Percentiles rank a stretch among this genome's conserved stretches.
Evolutionary conservation across 345 rosid species (phyloP).

Genomic region (Citrus glauca): DNA sequence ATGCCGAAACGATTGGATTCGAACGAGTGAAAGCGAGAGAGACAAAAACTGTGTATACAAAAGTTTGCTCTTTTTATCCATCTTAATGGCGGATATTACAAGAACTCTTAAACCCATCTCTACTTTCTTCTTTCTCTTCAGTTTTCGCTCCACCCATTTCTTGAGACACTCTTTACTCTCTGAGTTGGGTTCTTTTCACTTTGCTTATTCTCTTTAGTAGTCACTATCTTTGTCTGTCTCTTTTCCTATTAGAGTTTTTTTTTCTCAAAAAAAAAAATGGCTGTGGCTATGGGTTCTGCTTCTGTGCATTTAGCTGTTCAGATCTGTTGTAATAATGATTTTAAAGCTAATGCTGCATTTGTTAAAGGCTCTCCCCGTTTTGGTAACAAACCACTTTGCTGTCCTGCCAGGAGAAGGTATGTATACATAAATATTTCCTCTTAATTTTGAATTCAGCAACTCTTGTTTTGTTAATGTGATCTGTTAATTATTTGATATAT

Average conservation of each 20-base stretch:
- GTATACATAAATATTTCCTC: no score
- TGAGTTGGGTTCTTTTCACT: not conserved
- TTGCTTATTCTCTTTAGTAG: not conserved
- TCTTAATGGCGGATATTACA: constrained; percentile 26
- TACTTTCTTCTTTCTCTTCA: not conserved
- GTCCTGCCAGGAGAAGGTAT: constrained; percentile 32
- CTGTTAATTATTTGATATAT: not conserved
- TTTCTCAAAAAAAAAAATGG: constrained; percentile 16
- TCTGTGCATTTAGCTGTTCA: constrained; percentile 24
- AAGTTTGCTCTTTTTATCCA: not conserved
- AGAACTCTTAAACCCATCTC: constrained; percentile 2
- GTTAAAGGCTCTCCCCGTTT: constrained; percentile 5
- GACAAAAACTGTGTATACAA: not conserved
- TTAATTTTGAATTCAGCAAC: not conserved
- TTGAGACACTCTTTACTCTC: not conserved
- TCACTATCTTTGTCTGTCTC: not conserved
- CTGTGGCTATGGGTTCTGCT: constrained; percentile 44
- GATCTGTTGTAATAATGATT: constrained; percentile 2
- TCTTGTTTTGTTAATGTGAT: not conserved
- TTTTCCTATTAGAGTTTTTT: not conserved
- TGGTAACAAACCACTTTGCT: constrained; percentile 16
- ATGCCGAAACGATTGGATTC: not conserved
- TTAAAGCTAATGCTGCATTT: constrained; percentile 17
- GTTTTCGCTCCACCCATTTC: not conserved
- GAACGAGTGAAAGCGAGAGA: not conserved